Conservation (phyloP, 2,329 filamentous ascomycete species). For the Metarhizium anisopliae region DNA sequence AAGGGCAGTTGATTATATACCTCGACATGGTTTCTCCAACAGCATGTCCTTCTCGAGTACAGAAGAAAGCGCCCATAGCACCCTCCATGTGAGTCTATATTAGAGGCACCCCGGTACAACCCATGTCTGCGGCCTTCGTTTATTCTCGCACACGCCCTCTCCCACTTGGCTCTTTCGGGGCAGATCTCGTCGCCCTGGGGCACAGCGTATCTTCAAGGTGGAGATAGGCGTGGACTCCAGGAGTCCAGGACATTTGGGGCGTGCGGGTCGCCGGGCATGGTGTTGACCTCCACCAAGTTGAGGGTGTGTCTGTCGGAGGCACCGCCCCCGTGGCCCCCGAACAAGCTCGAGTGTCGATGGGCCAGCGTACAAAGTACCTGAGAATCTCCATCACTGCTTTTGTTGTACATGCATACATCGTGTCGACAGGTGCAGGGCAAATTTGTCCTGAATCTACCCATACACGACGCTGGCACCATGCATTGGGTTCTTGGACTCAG, state of each 20-base stretch:
- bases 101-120: neutral
- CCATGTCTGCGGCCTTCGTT: conserved; percentile 4
- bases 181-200: neutral
- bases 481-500: neutral
- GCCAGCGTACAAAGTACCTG: neutral
- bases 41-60: neutral
- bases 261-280: neutral
- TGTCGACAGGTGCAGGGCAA: neutral
- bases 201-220: conserved; percentile 2
- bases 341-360: neutral
- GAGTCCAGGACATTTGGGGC: neutral
- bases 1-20: conserved; percentile 6
- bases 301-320: neutral
- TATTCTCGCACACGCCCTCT: conserved; percentile 1
- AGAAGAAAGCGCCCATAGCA: neutral
- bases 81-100: neutral
- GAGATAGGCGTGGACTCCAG: neutral
- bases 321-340: neutral
- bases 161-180: neutral
- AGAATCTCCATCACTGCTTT: neutral
- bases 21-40: neutral
- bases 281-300: neutral
- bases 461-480: neutral
- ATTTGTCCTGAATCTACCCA: neutral
- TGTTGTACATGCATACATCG: neutral